Percentiles rank a stretch among this genome's conserved stretches.
Conservation (phyloP, 257 asterid genomes). For the Solanum commersonii region DNA sequence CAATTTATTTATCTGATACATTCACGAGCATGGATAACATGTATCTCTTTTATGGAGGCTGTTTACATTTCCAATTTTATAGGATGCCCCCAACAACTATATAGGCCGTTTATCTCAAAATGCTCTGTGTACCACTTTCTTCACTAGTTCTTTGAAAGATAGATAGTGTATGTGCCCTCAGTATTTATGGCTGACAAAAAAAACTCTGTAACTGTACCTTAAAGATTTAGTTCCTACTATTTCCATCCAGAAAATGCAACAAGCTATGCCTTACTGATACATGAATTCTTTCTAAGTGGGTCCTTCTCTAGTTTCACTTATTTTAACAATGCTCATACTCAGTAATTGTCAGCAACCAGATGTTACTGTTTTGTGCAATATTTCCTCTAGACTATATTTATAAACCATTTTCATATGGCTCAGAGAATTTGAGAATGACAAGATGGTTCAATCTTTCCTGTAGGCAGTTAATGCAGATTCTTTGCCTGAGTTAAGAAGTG, state of each 20-base stretch:
- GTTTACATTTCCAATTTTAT: neutral
- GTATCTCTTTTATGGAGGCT: neutral
- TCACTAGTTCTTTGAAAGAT: neutral
- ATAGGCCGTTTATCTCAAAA: neutral
- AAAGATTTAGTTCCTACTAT: neutral
- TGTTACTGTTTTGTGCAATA: neutral
- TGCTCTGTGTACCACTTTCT: neutral
- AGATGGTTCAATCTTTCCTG: neutral
- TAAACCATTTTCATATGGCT: neutral
- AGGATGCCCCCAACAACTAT: neutral
- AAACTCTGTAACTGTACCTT: neutral
- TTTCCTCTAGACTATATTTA: neutral
- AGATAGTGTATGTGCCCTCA: neutral
- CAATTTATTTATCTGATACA: neutral
- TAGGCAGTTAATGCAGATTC: conserved; percentile 80
- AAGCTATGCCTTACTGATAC: neutral
- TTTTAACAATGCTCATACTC: neutral
- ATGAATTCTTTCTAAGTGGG: neutral
- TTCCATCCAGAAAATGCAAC: neutral
- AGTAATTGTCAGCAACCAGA: neutral
- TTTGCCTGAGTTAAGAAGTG: conserved; percentile 66
- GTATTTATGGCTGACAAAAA: neutral
- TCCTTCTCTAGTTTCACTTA: neutral
- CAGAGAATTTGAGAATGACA: neutral
- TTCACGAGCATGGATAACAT: neutral